These are phyloP conservation scores for Yamadazyma phyllophila DNA, from an alignment of 805 yeast species.

Conservation along the genomic window DNA sequence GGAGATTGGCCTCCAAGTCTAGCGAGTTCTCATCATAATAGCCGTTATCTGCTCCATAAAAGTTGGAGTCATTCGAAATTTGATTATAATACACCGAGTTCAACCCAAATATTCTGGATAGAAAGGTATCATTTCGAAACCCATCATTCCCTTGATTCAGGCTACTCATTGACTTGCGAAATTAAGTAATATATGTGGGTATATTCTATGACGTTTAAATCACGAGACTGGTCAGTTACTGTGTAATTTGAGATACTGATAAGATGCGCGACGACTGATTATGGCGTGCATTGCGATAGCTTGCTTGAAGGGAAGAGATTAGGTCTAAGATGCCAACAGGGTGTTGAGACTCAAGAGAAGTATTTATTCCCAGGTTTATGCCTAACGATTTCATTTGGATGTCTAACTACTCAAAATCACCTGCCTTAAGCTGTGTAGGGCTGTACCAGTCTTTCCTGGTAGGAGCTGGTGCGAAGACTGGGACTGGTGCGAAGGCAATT, in stretches of 20 bases:
- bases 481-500: too few relatives aligned
- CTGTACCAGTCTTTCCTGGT: too few relatives aligned
- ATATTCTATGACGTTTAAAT: not conserved
- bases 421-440: too few relatives aligned
- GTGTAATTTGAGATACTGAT: not conserved
- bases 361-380: too few relatives aligned
- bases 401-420: too few relatives aligned
- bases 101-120: conserved; percentile 62
- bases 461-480: too few relatives aligned
- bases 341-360: too few relatives aligned
- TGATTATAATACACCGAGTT: conserved; percentile 37
- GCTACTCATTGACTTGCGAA: not conserved
- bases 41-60: conserved; percentile 15
- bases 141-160: conserved; percentile 35
- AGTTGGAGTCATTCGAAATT: conserved; percentile 17
- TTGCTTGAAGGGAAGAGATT: too few relatives aligned
- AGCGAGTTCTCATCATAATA: conserved; percentile 15
- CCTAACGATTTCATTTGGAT: too few relatives aligned
- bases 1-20: conserved; percentile 21
- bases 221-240: not conserved
- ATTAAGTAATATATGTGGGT: not conserved
- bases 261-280: too few relatives aligned
- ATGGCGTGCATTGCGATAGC: too few relatives aligned
- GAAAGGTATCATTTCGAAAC: conserved; percentile 53
- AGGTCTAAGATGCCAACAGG: too few relatives aligned